These are phyloP conservation scores for Batkoa obscura DNA, from an alignment of 371 early-diverging fungal species.

Conservation along the genomic window DNA sequence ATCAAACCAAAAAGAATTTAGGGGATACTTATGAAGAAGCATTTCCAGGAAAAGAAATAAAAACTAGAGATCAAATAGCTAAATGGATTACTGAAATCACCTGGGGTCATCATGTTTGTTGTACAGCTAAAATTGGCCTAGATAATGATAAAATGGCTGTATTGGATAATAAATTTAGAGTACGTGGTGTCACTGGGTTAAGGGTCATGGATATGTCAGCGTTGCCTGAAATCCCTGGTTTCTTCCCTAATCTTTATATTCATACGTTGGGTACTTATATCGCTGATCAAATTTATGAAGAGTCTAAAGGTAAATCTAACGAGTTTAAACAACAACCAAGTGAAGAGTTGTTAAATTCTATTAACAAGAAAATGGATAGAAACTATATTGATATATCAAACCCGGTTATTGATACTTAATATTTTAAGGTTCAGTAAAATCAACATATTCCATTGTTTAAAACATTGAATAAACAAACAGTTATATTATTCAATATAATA, in stretches of 20 bases:
- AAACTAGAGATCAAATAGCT: neutral
- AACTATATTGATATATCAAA: too few species aligned
- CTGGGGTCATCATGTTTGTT: slow-evolving; percentile 11
- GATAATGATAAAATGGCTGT: slow-evolving; percentile 15
- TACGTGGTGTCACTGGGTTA: slow-evolving; percentile 17
- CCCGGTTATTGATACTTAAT: too few species aligned
- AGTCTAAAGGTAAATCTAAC: too few species aligned
- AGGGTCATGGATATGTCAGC: slow-evolving; percentile 25
- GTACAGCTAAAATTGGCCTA: slow-evolving; percentile 16
- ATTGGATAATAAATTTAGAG: slow-evolving; percentile 16
- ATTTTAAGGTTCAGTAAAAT: too few species aligned
- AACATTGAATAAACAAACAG: too few species aligned
- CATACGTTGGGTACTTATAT: slow-evolving; percentile 12
- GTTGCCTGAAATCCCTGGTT: slow-evolving; percentile 16
- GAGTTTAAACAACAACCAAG: too few species aligned
- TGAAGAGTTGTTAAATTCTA: too few species aligned
- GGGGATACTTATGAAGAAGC: neutral
- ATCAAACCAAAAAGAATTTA: neutral
- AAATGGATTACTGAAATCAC: slow-evolving; percentile 7
- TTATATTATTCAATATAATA: too few species aligned
- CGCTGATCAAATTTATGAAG: slow-evolving; percentile 7
- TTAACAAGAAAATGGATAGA: too few species aligned
- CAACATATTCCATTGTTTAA: too few species aligned
- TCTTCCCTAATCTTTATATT: slow-evolving; percentile 7
- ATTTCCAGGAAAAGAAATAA: neutral